Percentiles rank a stretch among this genome's conserved stretches.
These are phyloP conservation scores for Sugiyamaella valdiviana DNA, from an alignment of 805 yeast genomes.

Conservation along the genomic window DNA sequence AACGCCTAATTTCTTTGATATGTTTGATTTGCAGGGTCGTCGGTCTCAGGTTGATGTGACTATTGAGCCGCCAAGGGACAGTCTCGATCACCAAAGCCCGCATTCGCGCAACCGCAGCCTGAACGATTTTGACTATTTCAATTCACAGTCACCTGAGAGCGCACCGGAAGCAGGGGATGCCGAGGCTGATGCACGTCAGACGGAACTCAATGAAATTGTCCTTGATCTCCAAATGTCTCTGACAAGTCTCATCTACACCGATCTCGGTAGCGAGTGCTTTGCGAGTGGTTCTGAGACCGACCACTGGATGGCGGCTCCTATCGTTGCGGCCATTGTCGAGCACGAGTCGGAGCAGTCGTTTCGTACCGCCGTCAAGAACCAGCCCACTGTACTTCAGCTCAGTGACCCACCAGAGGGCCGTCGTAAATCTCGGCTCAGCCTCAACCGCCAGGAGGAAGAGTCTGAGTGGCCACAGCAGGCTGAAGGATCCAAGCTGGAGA, in stretches of 20 bases:
- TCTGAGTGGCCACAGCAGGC: background rate
- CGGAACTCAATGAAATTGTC: conserved; percentile 17
- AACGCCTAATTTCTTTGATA: conserved; percentile 23
- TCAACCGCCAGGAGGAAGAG: background rate
- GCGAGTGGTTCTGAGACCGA: conserved; percentile 30
- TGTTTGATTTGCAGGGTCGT: conserved; percentile 15
- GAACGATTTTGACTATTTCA: conserved; percentile 7
- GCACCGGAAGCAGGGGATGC: conserved; percentile 1
- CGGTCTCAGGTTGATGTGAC: background rate
- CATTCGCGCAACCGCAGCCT: conserved; percentile 20
- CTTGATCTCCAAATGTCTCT: conserved; percentile 21
- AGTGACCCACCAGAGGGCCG: conserved; percentile 11
- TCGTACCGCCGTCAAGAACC: conserved; percentile 12
- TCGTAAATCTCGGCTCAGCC: background rate
- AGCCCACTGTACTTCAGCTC: conserved; percentile 3
- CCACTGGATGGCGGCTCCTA: conserved; percentile 23
- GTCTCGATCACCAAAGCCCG: background rate
- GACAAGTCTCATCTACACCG: conserved; percentile 28
- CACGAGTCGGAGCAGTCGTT: conserved; percentile 11
- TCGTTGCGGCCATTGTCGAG: conserved; percentile 15
- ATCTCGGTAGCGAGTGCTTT: conserved; percentile 27
- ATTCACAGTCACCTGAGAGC: background rate
- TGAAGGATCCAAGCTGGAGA: background rate
- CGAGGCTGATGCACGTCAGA: conserved; percentile 13
- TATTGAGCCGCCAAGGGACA: background rate